Evolutionary conservation across 306 rosid genomes (phyloP).

Genomic region (Sechiopsis laciniata): DNA sequence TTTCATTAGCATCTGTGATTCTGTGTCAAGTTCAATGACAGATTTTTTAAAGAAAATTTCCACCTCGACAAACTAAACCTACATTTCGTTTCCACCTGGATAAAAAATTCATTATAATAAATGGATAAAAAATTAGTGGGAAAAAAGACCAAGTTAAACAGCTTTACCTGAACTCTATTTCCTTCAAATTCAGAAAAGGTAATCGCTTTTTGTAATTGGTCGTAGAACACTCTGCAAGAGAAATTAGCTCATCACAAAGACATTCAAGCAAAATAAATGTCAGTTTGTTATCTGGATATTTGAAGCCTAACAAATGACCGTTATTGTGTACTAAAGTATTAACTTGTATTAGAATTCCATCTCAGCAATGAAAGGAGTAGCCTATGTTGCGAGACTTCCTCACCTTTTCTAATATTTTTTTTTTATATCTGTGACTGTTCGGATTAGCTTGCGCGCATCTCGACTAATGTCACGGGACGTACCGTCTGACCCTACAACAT

Average conservation of each 20-base stretch:
- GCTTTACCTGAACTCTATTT: slow-evolving; percentile 54
- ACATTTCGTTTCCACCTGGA: neutral
- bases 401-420: too few species aligned
- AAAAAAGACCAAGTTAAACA: slow-evolving; percentile 14
- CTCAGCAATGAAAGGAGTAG: too few species aligned
- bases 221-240: slow-evolving; percentile 57
- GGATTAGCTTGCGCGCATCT: too few species aligned
- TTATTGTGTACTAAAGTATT: neutral
- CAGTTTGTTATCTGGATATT: neutral
- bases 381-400: too few species aligned
- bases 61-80: neutral
- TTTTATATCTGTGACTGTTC: too few species aligned
- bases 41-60: too few species aligned
- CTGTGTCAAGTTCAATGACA: neutral
- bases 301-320: neutral
- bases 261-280: slow-evolving; percentile 8
- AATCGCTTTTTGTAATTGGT: slow-evolving; percentile 53
- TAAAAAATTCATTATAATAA: neutral
- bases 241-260: neutral
- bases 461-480: too few species aligned
- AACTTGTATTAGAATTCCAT: neutral
- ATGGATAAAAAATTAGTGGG: slow-evolving; percentile 21
- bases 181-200: slow-evolving; percentile 46
- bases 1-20: slow-evolving; percentile 6
- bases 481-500: too few species aligned